These are phyloP conservation scores for Verticillium tricorpus DNA, from an alignment of 2,329 filamentous ascomycete genomes.

Conservation along the genomic window DNA sequence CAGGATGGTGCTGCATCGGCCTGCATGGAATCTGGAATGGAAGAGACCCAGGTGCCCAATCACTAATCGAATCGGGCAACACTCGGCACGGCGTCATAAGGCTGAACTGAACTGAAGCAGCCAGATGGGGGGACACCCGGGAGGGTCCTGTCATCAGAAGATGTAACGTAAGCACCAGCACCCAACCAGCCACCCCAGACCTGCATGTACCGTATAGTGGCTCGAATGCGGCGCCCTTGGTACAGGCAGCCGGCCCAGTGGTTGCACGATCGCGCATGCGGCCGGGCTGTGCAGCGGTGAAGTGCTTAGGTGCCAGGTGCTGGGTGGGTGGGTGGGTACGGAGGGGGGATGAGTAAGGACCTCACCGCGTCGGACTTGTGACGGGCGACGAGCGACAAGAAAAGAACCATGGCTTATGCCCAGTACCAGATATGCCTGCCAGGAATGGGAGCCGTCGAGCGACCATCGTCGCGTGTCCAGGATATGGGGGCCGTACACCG, in stretches of 20 bases:
- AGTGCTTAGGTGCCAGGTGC: not conserved
- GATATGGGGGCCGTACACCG: no score
- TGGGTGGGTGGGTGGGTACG: not conserved
- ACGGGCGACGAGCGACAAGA: not conserved
- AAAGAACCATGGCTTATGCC: not conserved
- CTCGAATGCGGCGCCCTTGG: not conserved
- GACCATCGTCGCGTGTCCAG: not conserved
- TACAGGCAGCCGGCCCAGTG: not conserved
- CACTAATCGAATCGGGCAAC: not conserved
- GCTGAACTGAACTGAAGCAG: not conserved
- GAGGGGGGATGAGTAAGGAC: not conserved
- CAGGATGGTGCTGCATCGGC: not conserved
- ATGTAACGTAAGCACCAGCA: not conserved
- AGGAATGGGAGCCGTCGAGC: not conserved
- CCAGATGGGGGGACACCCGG: not conserved
- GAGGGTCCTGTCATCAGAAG: not conserved
- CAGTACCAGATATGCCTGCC: not conserved
- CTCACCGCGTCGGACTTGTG: not conserved
- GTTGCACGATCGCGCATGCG: not conserved
- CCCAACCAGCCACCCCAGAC: not conserved
- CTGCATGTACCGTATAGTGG: not conserved
- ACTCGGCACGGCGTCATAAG: not conserved
- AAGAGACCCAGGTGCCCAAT: not conserved
- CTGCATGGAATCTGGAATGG: not conserved
- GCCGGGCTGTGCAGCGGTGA: not conserved